phyloP scores from a whole-genome alignment of 352 stramenopile species.

The Pythium aphanidermatum region DNA sequence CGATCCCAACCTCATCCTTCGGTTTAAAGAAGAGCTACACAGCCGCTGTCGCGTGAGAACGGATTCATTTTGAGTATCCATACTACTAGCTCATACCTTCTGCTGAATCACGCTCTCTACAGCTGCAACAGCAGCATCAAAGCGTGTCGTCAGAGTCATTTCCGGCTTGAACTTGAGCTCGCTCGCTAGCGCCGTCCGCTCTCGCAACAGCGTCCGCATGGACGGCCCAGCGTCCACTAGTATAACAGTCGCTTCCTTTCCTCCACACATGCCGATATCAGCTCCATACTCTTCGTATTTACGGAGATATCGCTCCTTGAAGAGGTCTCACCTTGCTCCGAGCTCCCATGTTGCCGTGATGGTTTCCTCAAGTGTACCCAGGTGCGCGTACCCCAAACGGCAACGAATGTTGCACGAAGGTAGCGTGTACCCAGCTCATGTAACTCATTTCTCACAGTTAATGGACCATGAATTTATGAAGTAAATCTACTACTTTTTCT shows the following conservation, averaged over 20 bases:
- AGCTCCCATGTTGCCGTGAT: conserved; percentile 9
- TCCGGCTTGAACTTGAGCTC: conserved; percentile 18
- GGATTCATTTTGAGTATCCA: neutral
- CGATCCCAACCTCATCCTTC: conserved; percentile 75
- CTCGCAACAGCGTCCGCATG: conserved; percentile 49
- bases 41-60: too few relatives aligned
- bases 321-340: conserved; percentile 17
- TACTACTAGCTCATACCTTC: conserved; percentile 29
- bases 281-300: neutral
- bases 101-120: conserved; percentile 66
- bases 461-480: conserved; percentile 8
- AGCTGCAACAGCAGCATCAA: conserved; percentile 47
- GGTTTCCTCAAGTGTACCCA: conserved; percentile 4
- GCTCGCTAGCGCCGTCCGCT: conserved; percentile 18
- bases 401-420: conserved; percentile 20
- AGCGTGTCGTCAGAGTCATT: conserved; percentile 31
- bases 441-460: too few relatives aligned
- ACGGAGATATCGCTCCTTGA: neutral
- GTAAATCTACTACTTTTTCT: conserved; percentile 22
- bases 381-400: neutral
- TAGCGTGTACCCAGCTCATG: conserved; percentile 2
- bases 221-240: conserved; percentile 60
- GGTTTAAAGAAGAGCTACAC: conserved; percentile 70
- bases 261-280: neutral
- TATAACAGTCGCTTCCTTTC: conserved; percentile 59